Evolutionary conservation across 164 flowering plant genomes (phyloP), one percentile per base, ranked within the genome.

Genomic region (Vitis rotundifolia): DNA sequence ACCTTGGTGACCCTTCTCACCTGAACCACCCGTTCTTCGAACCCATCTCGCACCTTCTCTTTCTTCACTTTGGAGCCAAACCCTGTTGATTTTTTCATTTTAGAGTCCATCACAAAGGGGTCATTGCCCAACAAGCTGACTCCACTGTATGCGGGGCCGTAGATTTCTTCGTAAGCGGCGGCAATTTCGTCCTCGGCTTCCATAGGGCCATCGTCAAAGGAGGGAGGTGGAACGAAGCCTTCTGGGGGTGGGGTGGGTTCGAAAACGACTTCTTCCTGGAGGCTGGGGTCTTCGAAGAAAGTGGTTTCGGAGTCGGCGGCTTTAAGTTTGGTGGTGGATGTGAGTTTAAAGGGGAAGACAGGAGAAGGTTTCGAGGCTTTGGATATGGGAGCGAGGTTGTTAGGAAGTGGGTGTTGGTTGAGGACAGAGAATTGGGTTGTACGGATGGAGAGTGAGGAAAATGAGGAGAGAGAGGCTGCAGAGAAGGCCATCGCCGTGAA

Each of bases 1-100:
- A 93, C 98, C 75, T 95, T 95, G 0, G 93, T 91, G n/a, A 95
- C 97, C 76, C 98, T 85, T 79, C 99, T 83, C 29, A 95, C 97
- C 77, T 95, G 93, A 37, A 93, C 90, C 55, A 95, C 97, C 57
- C 89, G 79, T 84, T 93, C 99, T 11, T 93, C 99, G 49, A 93
- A 86, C 66, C 94, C 97, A 70, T 93, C 98, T n/a, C 80, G 75
- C 6, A 81, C 49, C 80, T 87, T 92, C 85, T 89, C 95, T 69
- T 79, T 80, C 88, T 88, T 86, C 18, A 26, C 53, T 12, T 81
- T 81, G 19, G 79, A 66, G 44, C 94, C 89, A 15, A 85, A 82
- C 74, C 83, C 92, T 61, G 65, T 68, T 1, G 66, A 58, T 62
- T 88, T 88, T 79, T 86, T 89, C 63, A 82, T 63, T 80, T 87